Evolutionary conservation across 768 basidiomycete species (phyloP).

Genomic region (Lenzites betulinus): DNA sequence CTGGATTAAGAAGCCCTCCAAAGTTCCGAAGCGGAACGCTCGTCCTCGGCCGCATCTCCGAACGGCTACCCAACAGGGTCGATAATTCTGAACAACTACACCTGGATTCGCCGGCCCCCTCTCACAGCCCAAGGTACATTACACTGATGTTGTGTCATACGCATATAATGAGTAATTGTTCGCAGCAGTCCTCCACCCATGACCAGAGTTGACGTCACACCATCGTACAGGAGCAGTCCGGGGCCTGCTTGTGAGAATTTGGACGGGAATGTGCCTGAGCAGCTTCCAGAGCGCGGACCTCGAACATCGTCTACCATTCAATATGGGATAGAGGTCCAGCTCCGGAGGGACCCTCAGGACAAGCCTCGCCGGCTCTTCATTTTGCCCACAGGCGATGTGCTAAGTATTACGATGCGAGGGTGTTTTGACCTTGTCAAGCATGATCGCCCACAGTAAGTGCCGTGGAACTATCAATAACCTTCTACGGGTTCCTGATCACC

Average conservation of each 20-base stretch:
- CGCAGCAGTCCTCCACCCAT: too few relatives aligned
- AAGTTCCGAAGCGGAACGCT: conserved; percentile 4
- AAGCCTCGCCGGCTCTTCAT: conserved; percentile 43
- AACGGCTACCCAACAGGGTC: not conserved
- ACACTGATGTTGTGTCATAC: too few relatives aligned
- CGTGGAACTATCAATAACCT: not conserved
- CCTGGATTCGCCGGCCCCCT: too few relatives aligned
- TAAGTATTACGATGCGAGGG: conserved; percentile 44
- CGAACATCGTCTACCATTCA: not conserved
- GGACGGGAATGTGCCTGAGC: too few relatives aligned
- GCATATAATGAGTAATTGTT: too few relatives aligned
- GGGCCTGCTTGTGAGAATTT: too few relatives aligned
- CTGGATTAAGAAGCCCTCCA: not conserved
- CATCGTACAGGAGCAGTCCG: too few relatives aligned
- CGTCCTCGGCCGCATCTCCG: not conserved
- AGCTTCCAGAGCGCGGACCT: not conserved
- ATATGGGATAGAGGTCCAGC: not conserved
- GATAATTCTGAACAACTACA: too few relatives aligned
- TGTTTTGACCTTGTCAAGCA: conserved; percentile 30
- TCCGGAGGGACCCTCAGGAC: conserved; percentile 35
- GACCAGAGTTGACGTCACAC: too few relatives aligned
- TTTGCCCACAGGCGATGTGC: conserved; percentile 16
- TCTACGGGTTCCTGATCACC: not conserved
- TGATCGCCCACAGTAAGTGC: not conserved
- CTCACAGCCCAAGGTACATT: too few relatives aligned